These are phyloP conservation scores for Codiaeum variegatum DNA, from an alignment of 441 rosid species.

Conservation along the genomic window DNA sequence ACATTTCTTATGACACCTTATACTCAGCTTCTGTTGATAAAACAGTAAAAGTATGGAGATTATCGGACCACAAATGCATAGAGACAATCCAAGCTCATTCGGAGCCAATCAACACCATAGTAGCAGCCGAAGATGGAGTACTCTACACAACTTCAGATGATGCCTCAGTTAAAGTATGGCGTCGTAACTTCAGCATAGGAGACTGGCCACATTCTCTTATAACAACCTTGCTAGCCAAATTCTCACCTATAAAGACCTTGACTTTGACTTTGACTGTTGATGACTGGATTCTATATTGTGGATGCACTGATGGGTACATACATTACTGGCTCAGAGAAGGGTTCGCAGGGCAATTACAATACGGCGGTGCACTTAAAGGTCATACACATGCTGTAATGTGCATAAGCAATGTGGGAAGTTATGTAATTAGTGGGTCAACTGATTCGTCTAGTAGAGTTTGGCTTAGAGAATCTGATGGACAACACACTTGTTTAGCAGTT, in stretches of 20 bases:
- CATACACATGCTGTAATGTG: conserved; percentile 53
- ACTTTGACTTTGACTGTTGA: conserved; percentile 34
- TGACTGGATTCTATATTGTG: conserved; percentile 36
- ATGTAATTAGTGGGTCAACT: conserved; percentile 42
- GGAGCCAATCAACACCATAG: conserved; percentile 41
- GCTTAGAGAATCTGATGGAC: conserved; percentile 37
- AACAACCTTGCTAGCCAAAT: conserved; percentile 37
- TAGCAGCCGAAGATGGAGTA: conserved; percentile 32
- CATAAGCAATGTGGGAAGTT: conserved; percentile 31
- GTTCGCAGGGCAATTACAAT: conserved; percentile 37
- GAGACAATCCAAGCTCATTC: conserved; percentile 52
- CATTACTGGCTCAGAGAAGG: conserved; percentile 45
- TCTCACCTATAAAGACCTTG: conserved; percentile 44
- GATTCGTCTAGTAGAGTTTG: conserved; percentile 44
- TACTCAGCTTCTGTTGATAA: conserved; percentile 52
- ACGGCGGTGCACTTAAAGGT: conserved; percentile 45
- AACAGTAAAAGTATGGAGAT: conserved; percentile 51
- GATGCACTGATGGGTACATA: conserved; percentile 49
- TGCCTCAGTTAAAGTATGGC: conserved; percentile 44
- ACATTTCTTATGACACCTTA: conserved; percentile 36
- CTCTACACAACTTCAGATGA: conserved; percentile 52
- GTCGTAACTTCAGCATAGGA: conserved; percentile 29
- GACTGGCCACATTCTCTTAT: conserved; percentile 37
- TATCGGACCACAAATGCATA: conserved; percentile 47
- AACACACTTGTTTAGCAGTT: conserved; percentile 33